A percentile compares a stretch with the other conserved stretches of the same genome.
Conservation (phyloP, 2,329 filamentous ascomycete species). For the Blumeria hordei region DNA sequence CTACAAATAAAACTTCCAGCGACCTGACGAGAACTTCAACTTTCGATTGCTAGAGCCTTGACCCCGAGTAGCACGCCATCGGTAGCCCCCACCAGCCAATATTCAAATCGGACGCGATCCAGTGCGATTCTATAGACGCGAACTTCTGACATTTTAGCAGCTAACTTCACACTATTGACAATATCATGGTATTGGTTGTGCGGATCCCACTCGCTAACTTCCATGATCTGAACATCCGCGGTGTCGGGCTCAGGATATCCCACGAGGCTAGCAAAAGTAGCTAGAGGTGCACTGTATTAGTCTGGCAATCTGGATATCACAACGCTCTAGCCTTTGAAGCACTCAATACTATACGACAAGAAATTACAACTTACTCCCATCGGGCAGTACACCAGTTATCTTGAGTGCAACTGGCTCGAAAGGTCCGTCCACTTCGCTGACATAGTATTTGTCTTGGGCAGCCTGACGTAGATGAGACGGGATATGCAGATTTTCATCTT, state of each 20-base stretch:
- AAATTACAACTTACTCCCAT: conserved; percentile 27
- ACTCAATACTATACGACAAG: not conserved
- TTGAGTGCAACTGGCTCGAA: conserved; percentile 54
- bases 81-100: conserved; percentile 51
- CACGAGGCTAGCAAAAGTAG: conserved; percentile 45
- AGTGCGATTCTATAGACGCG: conserved; percentile 49
- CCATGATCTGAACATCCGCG: conserved; percentile 38
- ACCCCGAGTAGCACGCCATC: conserved; percentile 44
- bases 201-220: conserved; percentile 48
- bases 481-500: conserved; percentile 29
- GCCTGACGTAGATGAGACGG: conserved; percentile 30
- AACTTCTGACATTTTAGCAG: conserved; percentile 37
- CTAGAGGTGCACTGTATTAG: conserved; percentile 18
- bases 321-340: not conserved
- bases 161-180: conserved; percentile 42
- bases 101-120: conserved; percentile 42
- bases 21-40: conserved; percentile 16
- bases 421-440: conserved; percentile 65
- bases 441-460: conserved; percentile 38
- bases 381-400: conserved; percentile 27
- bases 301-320: too few relatives aligned
- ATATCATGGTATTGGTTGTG: conserved; percentile 44
- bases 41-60: conserved; percentile 58
- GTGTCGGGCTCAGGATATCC: conserved; percentile 27
- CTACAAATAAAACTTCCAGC: not conserved